Evolutionary conservation across 2,329 filamentous ascomycete species (phyloP).

Genomic region (Hypomyces perniciosus): DNA sequence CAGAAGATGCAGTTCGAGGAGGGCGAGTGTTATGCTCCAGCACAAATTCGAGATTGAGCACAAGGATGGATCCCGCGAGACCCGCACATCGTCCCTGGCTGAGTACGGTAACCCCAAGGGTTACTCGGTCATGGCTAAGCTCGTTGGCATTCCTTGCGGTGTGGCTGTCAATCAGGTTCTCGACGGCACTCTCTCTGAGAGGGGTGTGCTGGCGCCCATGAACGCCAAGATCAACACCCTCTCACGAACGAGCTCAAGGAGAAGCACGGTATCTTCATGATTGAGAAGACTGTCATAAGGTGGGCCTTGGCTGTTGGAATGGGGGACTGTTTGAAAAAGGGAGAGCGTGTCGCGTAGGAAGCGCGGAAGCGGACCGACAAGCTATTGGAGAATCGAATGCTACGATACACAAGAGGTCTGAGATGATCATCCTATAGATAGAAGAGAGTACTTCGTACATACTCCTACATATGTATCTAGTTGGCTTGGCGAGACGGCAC

Average conservation of each 20-base stretch:
- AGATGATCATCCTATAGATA: too few relatives aligned
- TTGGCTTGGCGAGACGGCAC: too few relatives aligned
- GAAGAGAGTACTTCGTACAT: too few relatives aligned
- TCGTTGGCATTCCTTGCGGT: slow-evolving; percentile 47
- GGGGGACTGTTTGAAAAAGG: neutral
- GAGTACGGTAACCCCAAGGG: slow-evolving; percentile 77
- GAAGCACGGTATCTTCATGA: slow-evolving; percentile 67
- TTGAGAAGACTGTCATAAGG: slow-evolving; percentile 55
- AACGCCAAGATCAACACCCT: slow-evolving; percentile 52
- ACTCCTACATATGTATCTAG: too few relatives aligned
- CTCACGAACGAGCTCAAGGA: slow-evolving; percentile 73
- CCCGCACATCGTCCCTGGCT: slow-evolving; percentile 72
- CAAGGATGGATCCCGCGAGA: slow-evolving; percentile 71
- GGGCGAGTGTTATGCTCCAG: slow-evolving; percentile 74
- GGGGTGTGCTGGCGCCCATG: too few relatives aligned
- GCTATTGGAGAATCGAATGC: too few relatives aligned
- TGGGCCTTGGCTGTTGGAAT: neutral
- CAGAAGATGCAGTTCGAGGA: slow-evolving; percentile 84
- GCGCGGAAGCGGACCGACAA: too few relatives aligned
- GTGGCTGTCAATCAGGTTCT: slow-evolving; percentile 71
- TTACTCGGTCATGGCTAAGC: slow-evolving; percentile 78
- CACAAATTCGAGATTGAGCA: slow-evolving; percentile 81
- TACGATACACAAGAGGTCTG: too few relatives aligned
- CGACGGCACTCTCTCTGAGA: slow-evolving; percentile 58
- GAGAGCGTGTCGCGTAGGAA: neutral